These are phyloP conservation scores for Mycena sp. DNA, from an alignment of 1,284 basidiomycete genomes.

Conservation along the genomic window DNA sequence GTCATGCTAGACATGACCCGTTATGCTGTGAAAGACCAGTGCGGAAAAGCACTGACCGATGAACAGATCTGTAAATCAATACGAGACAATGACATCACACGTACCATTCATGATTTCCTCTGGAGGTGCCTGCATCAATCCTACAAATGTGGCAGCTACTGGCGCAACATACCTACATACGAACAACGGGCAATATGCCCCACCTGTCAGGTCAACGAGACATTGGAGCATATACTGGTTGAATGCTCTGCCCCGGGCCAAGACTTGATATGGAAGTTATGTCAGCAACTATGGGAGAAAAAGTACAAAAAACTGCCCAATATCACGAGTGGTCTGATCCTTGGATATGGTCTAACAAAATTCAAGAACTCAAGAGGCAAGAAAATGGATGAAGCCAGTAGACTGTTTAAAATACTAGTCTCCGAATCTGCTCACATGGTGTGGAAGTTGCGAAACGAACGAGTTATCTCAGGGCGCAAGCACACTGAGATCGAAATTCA, in stretches of 20 bases:
- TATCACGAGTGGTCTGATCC: background rate
- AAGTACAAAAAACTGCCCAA: background rate
- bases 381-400: too few species aligned
- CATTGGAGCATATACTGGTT: background rate
- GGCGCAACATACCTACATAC: background rate
- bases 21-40: too few species aligned
- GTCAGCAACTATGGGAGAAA: background rate
- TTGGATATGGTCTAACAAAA: background rate
- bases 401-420: background rate
- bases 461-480: background rate
- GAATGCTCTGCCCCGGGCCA: background rate
- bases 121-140: constrained; percentile 35
- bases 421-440: background rate
- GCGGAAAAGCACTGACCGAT: constrained; percentile 28
- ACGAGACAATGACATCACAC: constrained; percentile 31
- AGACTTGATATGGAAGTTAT: background rate
- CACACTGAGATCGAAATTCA: background rate
- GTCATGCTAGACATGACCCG: background rate
- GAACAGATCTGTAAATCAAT: constrained; percentile 35
- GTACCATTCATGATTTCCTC: constrained; percentile 38
- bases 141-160: background rate
- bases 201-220: too few species aligned
- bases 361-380: background rate
- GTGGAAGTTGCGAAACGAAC: background rate
- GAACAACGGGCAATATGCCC: too few species aligned